Percentiles rank a stretch among this genome's conserved stretches.
These are phyloP conservation scores for Comarum palustre DNA, from an alignment of 306 rosid genomes.

Conservation along the genomic window DNA sequence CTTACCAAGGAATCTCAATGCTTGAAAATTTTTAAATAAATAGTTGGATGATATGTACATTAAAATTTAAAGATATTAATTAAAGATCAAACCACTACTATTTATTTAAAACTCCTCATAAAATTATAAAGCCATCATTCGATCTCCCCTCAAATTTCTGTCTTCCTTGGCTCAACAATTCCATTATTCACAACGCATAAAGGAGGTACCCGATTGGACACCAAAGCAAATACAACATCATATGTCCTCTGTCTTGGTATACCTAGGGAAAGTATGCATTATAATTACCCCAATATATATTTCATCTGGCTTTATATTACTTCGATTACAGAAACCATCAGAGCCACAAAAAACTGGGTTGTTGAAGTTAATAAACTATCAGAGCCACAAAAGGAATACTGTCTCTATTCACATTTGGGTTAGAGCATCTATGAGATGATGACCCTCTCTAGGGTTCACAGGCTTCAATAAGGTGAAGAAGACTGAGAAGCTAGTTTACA, in stretches of 20 bases:
- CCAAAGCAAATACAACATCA: constrained; percentile 11
- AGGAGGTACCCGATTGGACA: neutral
- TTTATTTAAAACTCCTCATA: too few species aligned
- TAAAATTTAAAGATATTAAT: too few species aligned
- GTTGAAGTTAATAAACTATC: constrained; percentile 14
- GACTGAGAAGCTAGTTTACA: neutral
- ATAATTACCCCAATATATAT: constrained; percentile 15
- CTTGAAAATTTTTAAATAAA: too few species aligned
- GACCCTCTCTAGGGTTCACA: constrained; percentile 13
- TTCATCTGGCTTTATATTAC: neutral
- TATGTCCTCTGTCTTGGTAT: neutral
- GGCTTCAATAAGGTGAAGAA: constrained; percentile 2
- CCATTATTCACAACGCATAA: neutral
- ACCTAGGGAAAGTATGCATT: constrained; percentile 25
- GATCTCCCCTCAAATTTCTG: constrained; percentile 5
- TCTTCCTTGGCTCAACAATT: neutral
- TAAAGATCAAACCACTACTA: too few species aligned
- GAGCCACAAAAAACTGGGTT: neutral
- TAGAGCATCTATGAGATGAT: neutral
- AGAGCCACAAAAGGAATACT: neutral
- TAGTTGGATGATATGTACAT: too few species aligned
- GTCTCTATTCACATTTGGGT: constrained; percentile 7
- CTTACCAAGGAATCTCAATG: constrained; percentile 30
- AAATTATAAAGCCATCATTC: too few species aligned
- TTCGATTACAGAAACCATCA: constrained; percentile 11